Percentiles rank a stretch among this genome's conserved stretches.
These are phyloP conservation scores for Thalassiosira exigua DNA, from an alignment of 352 stramenopile genomes.

Conservation along the genomic window DNA sequence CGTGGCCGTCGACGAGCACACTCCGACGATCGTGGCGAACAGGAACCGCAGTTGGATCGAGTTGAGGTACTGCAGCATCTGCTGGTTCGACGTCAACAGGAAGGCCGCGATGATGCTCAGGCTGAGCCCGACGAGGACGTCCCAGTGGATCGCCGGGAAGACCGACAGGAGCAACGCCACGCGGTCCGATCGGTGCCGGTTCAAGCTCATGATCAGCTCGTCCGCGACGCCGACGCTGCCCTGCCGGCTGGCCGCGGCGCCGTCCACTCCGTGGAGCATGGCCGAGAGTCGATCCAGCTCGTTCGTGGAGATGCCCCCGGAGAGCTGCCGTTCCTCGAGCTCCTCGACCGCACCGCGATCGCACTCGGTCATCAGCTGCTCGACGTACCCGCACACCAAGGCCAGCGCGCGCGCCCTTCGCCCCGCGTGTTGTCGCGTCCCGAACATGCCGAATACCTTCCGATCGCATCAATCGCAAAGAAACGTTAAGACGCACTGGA, in stretches of 20 bases:
- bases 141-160: conserved; percentile 56
- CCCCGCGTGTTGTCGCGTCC: conserved; percentile 50
- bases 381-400: conserved; percentile 41
- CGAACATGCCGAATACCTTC: conserved; percentile 55
- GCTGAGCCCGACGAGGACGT: conserved; percentile 32
- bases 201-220: conserved; percentile 42
- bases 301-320: conserved; percentile 49
- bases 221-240: conserved; percentile 30
- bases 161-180: conserved; percentile 40
- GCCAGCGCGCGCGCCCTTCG: conserved; percentile 33
- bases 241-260: conserved; percentile 34
- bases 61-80: conserved; percentile 48
- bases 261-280: conserved; percentile 58
- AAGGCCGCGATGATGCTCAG: conserved; percentile 42
- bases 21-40: conserved; percentile 47
- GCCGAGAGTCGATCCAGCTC: conserved; percentile 45
- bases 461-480: too few relatives aligned
- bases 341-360: conserved; percentile 31
- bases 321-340: conserved; percentile 33
- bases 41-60: conserved; percentile 47
- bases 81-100: conserved; percentile 53
- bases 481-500: too few relatives aligned
- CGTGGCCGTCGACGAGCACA: conserved; percentile 38
- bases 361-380: conserved; percentile 40
- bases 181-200: conserved; percentile 39